Base-by-base conservation (phyloP, 2,329 filamentous ascomycete genomes). In the Ascochyta rabiei region DNA sequence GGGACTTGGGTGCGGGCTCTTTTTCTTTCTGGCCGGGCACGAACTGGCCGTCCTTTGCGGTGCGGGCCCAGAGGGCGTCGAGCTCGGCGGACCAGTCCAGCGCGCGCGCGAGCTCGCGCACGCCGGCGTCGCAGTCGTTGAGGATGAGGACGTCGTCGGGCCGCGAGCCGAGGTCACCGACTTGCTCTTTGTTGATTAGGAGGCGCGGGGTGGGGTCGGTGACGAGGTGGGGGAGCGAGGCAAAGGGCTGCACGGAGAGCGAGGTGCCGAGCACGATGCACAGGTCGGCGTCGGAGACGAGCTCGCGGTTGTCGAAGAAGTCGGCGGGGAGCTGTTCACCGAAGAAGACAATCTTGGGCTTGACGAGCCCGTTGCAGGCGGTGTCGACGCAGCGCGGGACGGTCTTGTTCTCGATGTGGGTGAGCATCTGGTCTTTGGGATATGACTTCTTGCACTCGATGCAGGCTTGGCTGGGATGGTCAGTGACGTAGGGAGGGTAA, bases 261-360 rank as follows among this genome's bases (percentile, higher is more conserved):
- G 91, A 96, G 0, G 93, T 97, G 2, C 95, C 95, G 80, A 97
- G 87, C 19, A 97, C 83, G 47, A 98, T 88, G 37, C 89, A 84
- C 2, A 97, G 77, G 70, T 96, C 91, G 0, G 91, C 89, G 65
- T 82, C 76, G 1, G 76, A 77, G 0, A 85, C 82, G 12, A 88
- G 74, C 35, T 78, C 70, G 24, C 80, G 77, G 54, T 84, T 86
- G 6, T 76, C 70, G 69, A 88, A 86, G 75, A 96, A 96, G 0
- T 75, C 76, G 6, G 77, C 72, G 0, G 90, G 90, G 2, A 93
- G 76, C 1, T 83, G 75, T 71, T 96, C 92, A 45, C 92, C 92
- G 65, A 96, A 97, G 77, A 97, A 97, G 30, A 96, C 91, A 70
- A 97, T 96, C 67, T 96, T 91, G 0, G 93, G 93, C 77, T 97